A percentile compares a stretch with the other conserved stretches of the same genome.
phyloP scores from a whole-genome alignment of 768 basidiomycete genomes.

The Russula sp. region DNA sequence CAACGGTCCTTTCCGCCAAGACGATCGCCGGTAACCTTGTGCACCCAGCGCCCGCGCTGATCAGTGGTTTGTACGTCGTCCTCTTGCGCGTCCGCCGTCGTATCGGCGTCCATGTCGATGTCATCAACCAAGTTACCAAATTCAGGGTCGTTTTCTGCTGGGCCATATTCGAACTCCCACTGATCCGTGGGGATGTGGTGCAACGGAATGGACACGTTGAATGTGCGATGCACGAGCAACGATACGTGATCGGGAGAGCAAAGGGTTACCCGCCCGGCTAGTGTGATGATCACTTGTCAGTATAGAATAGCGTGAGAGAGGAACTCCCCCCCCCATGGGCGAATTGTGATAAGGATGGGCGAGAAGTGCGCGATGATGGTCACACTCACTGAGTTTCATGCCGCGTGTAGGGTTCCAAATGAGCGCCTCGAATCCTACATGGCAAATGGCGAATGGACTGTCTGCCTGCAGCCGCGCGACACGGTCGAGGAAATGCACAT shows the following conservation, averaged over 20 bases:
- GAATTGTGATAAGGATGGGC: neutral
- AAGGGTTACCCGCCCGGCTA: constrained; percentile 81
- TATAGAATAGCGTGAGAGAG: neutral
- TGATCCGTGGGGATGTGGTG: constrained; percentile 76
- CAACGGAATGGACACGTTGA: constrained; percentile 92
- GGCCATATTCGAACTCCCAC: constrained; percentile 84
- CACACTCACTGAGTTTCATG: constrained; percentile 62
- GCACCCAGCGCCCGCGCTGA: constrained; percentile 71
- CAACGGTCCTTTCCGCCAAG: constrained; percentile 63
- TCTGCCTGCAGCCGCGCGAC: constrained; percentile 68
- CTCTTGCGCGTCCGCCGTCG: constrained; percentile 19
- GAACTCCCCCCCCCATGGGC: neutral
- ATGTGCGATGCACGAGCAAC: constrained; percentile 81
- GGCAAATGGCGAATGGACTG: constrained; percentile 76
- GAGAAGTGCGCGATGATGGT: neutral
- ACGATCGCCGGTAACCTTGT: constrained; percentile 55
- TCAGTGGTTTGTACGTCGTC: constrained; percentile 31
- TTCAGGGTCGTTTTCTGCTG: constrained; percentile 74
- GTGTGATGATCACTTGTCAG: neutral
- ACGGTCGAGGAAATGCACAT: constrained; percentile 55
- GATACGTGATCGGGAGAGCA: constrained; percentile 91
- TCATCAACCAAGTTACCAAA: constrained; percentile 35
- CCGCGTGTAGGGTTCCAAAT: constrained; percentile 85
- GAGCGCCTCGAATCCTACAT: constrained; percentile 72
- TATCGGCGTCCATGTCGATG: constrained; percentile 18